phyloP scores from a whole-genome alignment of 805 yeast genomes.

The Cyberlindnera xylosilytica region DNA sequence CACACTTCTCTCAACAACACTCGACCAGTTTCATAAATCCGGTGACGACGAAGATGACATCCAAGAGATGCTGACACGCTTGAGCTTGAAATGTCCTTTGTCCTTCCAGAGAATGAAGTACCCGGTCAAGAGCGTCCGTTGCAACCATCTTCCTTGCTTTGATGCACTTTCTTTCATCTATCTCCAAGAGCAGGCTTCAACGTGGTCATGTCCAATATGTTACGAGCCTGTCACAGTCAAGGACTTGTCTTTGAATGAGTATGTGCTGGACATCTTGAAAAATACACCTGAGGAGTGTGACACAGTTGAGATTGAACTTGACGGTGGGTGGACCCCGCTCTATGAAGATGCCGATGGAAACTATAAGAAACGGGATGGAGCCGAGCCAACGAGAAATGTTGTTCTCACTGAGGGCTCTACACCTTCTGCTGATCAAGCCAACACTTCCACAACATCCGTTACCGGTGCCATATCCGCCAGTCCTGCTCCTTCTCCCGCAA shows the following conservation, averaged over 20 bases:
- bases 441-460: not conserved
- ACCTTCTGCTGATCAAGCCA: not conserved
- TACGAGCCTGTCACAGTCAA: constrained; percentile 46
- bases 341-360: constrained; percentile 25
- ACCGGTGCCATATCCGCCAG: not conserved
- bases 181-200: constrained; percentile 74
- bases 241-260: constrained; percentile 73
- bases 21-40: constrained; percentile 39
- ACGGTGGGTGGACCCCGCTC: constrained; percentile 68
- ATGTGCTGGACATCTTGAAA: constrained; percentile 57
- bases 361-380: constrained; percentile 5
- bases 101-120: constrained; percentile 63
- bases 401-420: not conserved
- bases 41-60: constrained; percentile 68
- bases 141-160: constrained; percentile 85
- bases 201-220: constrained; percentile 91
- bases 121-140: constrained; percentile 69
- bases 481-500: not conserved
- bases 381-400: not conserved
- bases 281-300: constrained; percentile 55
- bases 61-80: constrained; percentile 59
- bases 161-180: constrained; percentile 74
- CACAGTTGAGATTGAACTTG: constrained; percentile 59
- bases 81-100: constrained; percentile 77
- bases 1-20: constrained; percentile 49